Percentiles rank a stretch among this genome's conserved stretches.
These are phyloP conservation scores for Penicillium polonicum DNA, from an alignment of 2,329 filamentous ascomycete genomes.

Conservation along the genomic window DNA sequence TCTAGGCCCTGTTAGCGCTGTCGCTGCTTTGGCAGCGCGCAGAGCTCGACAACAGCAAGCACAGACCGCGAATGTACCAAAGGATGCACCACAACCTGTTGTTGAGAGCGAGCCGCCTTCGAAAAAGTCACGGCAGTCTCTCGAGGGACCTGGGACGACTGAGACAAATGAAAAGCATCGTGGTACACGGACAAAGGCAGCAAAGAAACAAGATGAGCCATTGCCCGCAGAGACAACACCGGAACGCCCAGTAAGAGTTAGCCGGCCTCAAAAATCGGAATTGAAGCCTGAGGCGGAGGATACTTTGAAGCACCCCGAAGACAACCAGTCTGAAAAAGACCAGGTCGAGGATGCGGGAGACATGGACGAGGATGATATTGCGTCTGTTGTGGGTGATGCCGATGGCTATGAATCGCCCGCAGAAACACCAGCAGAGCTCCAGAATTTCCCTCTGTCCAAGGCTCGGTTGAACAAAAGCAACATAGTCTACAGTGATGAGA, in stretches of 20 bases:
- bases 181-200: constrained; percentile 20
- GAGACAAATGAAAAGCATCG: constrained; percentile 16
- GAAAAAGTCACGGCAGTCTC: constrained; percentile 35
- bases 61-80: constrained; percentile 22
- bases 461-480: constrained; percentile 37
- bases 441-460: constrained; percentile 44
- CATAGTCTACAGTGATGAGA: constrained; percentile 40
- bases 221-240: constrained; percentile 14
- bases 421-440: constrained; percentile 29
- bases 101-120: constrained; percentile 32
- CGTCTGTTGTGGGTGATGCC: constrained; percentile 25
- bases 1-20: constrained; percentile 41
- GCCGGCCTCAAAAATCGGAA: constrained; percentile 6
- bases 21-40: constrained; percentile 46
- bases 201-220: constrained; percentile 20
- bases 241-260: constrained; percentile 8
- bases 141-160: constrained; percentile 20
- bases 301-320: neutral
- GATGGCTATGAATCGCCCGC: constrained; percentile 36
- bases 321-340: constrained; percentile 17
- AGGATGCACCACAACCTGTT: constrained; percentile 21
- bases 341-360: constrained; percentile 22
- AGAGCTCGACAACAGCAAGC: constrained; percentile 40
- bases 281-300: neutral
- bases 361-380: constrained; percentile 24